Conservation (phyloP, 1,139 yeast species). For the Geotrichum siamense region DNA sequence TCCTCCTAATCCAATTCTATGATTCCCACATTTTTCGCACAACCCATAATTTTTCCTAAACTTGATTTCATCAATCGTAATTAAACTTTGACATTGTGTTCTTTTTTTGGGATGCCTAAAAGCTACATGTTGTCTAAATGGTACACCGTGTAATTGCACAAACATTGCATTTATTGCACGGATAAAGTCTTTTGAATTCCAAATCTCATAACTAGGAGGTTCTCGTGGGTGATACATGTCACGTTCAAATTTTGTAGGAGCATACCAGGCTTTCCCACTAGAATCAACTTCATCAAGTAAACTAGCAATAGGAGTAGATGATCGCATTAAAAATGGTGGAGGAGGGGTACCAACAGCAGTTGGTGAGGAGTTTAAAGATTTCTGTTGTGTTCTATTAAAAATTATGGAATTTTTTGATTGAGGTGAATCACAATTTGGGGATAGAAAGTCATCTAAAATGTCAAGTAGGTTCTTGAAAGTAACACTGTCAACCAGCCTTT, state of each 20-base stretch:
- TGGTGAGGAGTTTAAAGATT: not conserved
- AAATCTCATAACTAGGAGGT: not conserved
- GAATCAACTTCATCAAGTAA: not conserved
- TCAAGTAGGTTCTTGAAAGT: too few relatives aligned
- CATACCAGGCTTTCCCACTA: not conserved
- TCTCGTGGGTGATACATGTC: not conserved
- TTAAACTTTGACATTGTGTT: conserved; percentile 1
- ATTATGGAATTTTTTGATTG: not conserved
- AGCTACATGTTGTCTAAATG: not conserved
- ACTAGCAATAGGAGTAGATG: not conserved
- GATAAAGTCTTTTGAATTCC: not conserved
- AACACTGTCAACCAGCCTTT: too few relatives aligned
- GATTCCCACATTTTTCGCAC: conserved; percentile 5
- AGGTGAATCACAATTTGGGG: not conserved
- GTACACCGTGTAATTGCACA: not conserved
- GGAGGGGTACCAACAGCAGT: not conserved
- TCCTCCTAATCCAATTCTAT: not conserved
- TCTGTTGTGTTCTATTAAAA: too few relatives aligned
- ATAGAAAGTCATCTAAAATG: not conserved
- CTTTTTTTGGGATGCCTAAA: conserved; percentile 1
- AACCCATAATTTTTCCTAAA: not conserved
- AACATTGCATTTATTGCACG: not conserved
- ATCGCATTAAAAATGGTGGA: not conserved
- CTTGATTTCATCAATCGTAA: not conserved
- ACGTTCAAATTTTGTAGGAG: not conserved